A percentile compares a stretch with the other conserved stretches of the same genome.
phyloP scores from a whole-genome alignment of 2,329 filamentous ascomycete genomes.

The Xylaria sp. region DNA sequence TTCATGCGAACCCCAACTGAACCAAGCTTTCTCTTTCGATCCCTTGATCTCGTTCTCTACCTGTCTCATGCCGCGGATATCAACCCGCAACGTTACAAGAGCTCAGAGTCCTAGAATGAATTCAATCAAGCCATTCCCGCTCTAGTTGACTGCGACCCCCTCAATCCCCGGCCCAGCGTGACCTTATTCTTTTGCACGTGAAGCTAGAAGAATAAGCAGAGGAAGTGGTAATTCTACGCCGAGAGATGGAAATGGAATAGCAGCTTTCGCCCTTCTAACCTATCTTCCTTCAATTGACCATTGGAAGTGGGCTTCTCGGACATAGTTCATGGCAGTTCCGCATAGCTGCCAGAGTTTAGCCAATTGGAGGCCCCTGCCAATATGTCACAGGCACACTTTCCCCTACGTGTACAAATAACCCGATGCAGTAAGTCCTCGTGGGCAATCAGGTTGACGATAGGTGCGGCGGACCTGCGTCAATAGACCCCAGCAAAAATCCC shows the following conservation, averaged over 20 bases:
- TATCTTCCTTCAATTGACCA: conserved; percentile 7
- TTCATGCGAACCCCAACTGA: conserved; percentile 14
- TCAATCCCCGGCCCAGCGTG: conserved; percentile 8
- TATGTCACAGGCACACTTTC: conserved; percentile 24
- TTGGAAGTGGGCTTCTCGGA: conserved; percentile 29
- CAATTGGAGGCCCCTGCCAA: conserved; percentile 26
- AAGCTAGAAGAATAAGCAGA: conserved; percentile 1
- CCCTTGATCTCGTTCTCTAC: conserved; percentile 3
- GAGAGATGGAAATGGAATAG: conserved; percentile 1
- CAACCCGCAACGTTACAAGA: conserved; percentile 32
- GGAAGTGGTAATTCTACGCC: conserved; percentile 20
- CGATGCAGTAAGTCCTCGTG: conserved; percentile 19
- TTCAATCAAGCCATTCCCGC: conserved; percentile 13
- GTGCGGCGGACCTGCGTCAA: conserved; percentile 32
- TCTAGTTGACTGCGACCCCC: not conserved
- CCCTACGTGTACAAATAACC: conserved; percentile 8
- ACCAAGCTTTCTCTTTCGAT: conserved; percentile 20
- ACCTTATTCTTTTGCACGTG: conserved; percentile 15
- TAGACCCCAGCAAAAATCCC: conserved; percentile 16
- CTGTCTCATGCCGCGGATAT: conserved; percentile 8
- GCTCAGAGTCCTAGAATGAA: conserved; percentile 11
- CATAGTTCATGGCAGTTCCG: conserved; percentile 4
- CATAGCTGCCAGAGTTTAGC: not conserved
- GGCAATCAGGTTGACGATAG: conserved; percentile 1
- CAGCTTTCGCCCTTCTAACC: conserved; percentile 8